Percentiles rank a stretch among this genome's conserved stretches.
These are phyloP conservation scores for Colletotrichum cereale DNA, from an alignment of 2,329 filamentous ascomycete genomes.

Conservation along the genomic window DNA sequence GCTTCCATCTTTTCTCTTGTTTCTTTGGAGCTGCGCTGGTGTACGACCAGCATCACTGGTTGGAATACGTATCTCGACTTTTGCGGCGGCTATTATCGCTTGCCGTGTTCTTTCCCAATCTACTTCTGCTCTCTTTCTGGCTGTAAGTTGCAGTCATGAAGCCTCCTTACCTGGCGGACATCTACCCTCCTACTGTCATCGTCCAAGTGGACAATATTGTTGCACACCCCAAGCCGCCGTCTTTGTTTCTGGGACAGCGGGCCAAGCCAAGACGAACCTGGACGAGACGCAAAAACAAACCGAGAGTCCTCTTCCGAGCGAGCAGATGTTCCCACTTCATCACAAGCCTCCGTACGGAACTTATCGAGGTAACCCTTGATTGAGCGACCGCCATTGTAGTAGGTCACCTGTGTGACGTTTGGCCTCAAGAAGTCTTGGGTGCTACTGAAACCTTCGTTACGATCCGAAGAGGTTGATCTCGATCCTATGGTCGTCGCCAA, in stretches of 20 bases:
- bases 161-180: too few species aligned
- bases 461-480: neutral
- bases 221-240: neutral
- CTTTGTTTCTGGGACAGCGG: neutral
- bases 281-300: neutral
- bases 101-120: neutral
- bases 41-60: neutral
- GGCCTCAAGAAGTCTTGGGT: neutral
- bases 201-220: neutral
- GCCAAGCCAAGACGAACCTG: neutral
- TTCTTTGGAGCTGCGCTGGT: neutral
- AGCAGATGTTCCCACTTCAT: neutral
- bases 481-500: neutral
- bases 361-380: neutral
- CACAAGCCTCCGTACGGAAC: neutral
- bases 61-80: neutral
- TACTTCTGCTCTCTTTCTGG: neutral
- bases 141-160: neutral
- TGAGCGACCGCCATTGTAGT: too few species aligned
- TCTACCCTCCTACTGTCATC: neutral
- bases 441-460: too few species aligned
- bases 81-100: neutral
- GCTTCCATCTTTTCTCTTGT: neutral
- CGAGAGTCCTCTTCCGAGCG: neutral
- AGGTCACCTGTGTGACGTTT: neutral